Base-by-base conservation (phyloP, 2,329 filamentous ascomycete species). In the Aureobasidium sp. region DNA sequence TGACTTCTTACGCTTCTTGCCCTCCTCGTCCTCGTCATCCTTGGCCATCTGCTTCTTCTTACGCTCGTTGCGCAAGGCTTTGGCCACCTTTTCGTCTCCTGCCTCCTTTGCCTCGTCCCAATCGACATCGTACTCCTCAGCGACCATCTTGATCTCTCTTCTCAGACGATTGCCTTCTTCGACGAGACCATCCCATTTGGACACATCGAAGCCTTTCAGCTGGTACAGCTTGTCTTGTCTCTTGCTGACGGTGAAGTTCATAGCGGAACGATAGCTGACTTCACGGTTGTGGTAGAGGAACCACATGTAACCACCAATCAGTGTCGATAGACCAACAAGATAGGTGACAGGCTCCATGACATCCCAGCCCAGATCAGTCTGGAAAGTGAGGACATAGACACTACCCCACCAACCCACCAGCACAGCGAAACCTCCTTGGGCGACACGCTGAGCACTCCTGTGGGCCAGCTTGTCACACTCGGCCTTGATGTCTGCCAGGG, bases 251-350 rank as follows among this genome's bases (percentile, higher is more conserved):
- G 92, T 96, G 60, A 95, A 82, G 72, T 95, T 92, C 77, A 96
- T 85, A 32, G 92, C 91, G 2, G 87, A 87, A 67, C 89, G 87
- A 78, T 96, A 96, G 66, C 85, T 90, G 12, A 96, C 86, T 75
- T 96, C 92, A 24, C 89, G 85, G 76, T 92, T 95, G 77, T 96
- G 90, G 75, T 92, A 96, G 13, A 96, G 78, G 73, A 97, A 96
- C 90, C 91, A 97, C 60, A 96, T 79, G 70, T 97, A 97, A 67
- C 91, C 92, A 8, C 87, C 87, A 78, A 96, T 95, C 70, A 96
- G 84, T 13, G 89, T 92, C 0, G 87, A 85, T 66, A 97, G 79
- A n/a, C 91, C 89, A 2, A 89, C 91, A 17, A 96, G 84, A 71
- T 96, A 96, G 37, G 91, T 96, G 2, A 96, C 85, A 0, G 91